Evolutionary conservation across 139 green algal species (phyloP).

Genomic region (Axilococcus clingmanii): DNA sequence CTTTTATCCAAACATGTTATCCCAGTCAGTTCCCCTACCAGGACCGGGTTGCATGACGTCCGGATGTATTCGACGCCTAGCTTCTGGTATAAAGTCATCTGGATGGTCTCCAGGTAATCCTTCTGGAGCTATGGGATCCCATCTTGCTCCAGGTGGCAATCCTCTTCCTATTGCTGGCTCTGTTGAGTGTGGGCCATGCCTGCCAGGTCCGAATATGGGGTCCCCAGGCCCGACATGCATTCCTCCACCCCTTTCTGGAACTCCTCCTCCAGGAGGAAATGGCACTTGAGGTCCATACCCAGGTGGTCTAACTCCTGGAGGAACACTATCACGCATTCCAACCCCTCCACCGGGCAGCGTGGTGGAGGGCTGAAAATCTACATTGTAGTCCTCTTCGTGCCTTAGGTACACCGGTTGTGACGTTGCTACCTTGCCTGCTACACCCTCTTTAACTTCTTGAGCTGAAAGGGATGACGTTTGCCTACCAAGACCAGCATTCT

Average conservation of each 20-base stretch:
- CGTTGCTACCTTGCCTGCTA: background rate
- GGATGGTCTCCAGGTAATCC: conserved; percentile 30
- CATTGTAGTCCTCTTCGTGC: background rate
- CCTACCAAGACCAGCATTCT: background rate
- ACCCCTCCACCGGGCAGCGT: conserved; percentile 3
- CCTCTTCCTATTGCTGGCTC: background rate
- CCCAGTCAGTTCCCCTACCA: conserved; percentile 8
- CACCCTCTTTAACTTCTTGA: background rate
- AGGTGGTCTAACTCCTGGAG: conserved; percentile 13
- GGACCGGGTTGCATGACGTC: conserved; percentile 30
- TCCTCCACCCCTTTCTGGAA: conserved; percentile 18
- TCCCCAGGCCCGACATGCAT: conserved; percentile 38
- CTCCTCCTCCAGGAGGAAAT: background rate
- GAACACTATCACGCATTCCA: conserved; percentile 18
- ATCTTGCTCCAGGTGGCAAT: conserved; percentile 24
- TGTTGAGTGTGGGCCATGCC: conserved; percentile 1
- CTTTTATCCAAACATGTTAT: conserved; percentile 25
- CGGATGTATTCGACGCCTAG: conserved; percentile 12
- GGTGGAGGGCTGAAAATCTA: background rate
- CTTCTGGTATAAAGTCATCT: conserved; percentile 16
- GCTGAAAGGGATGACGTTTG: too few relatives aligned
- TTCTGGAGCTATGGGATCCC: conserved; percentile 39
- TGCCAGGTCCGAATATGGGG: conserved; percentile 30
- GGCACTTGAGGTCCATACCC: conserved; percentile 11
- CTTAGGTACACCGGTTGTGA: background rate